These are phyloP conservation scores for Penicillium sp. DNA, from an alignment of 2,329 filamentous ascomycete genomes.

Conservation along the genomic window DNA sequence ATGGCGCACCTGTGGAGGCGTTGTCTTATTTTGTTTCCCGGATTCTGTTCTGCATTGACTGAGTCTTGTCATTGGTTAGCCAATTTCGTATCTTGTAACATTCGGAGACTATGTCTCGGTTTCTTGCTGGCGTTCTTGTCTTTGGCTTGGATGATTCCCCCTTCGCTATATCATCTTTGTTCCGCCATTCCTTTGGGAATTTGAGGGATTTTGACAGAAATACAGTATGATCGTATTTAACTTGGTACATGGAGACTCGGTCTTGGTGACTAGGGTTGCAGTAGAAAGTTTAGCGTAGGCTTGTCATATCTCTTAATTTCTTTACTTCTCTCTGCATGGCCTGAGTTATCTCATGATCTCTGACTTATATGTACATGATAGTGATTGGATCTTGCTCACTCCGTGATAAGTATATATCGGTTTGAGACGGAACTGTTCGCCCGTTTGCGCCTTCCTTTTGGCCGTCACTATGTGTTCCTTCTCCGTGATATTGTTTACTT, in stretches of 20 bases:
- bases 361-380: too few species aligned
- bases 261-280: neutral
- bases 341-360: too few species aligned
- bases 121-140: conserved; percentile 8
- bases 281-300: too few species aligned
- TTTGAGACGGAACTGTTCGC: neutral
- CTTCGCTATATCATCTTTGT: conserved; percentile 13
- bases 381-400: too few species aligned
- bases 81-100: conserved; percentile 5
- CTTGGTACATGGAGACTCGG: neutral
- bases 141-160: conserved; percentile 33
- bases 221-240: neutral
- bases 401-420: too few species aligned
- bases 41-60: neutral
- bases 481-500: neutral
- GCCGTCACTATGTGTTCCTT: neutral
- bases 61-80: neutral
- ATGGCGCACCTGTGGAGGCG: conserved; percentile 1
- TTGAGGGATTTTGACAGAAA: conserved; percentile 1
- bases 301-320: too few species aligned
- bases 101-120: neutral
- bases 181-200: neutral
- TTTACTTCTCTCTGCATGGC: neutral
- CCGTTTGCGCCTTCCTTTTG: conserved; percentile 25
- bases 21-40: neutral